Evolutionary conservation across 1,139 yeast genomes (phyloP).

Genomic region (Yamadazyma spencermartinsiae): DNA sequence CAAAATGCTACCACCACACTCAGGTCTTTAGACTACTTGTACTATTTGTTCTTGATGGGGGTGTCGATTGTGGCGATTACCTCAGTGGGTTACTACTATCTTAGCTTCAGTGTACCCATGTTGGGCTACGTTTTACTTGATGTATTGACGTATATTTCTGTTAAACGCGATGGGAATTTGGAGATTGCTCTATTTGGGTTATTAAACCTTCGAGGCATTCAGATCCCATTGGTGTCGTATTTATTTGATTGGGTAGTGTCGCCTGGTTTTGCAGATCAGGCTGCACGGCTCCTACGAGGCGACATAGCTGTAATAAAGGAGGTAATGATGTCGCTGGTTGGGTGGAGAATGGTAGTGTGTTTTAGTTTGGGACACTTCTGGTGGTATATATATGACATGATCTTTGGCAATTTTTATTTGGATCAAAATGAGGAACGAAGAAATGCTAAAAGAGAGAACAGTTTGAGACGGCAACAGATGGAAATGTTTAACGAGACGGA

Average conservation of each 20-base stretch:
- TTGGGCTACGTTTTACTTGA: constrained; percentile 28
- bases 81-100: constrained; percentile 4
- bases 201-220: constrained; percentile 23
- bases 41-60: constrained; percentile 28
- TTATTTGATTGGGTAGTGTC: constrained; percentile 19
- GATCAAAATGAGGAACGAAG: constrained; percentile 19
- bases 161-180: constrained; percentile 28
- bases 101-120: constrained; percentile 6
- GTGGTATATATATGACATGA: constrained; percentile 36
- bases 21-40: constrained; percentile 28
- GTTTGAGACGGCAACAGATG: constrained; percentile 15
- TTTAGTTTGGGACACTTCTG: constrained; percentile 35
- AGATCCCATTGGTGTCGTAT: constrained; percentile 28
- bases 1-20: constrained; percentile 16
- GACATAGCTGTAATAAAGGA: constrained; percentile 8
- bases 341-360: constrained; percentile 24
- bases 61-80: constrained; percentile 19
- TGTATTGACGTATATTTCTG: constrained; percentile 29
- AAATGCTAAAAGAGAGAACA: constrained; percentile 12
- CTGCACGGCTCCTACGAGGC: constrained; percentile 10
- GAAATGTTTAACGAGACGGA: constrained; percentile 11
- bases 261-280: constrained; percentile 11
- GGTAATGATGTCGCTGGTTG: constrained; percentile 11
- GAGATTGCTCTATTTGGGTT: constrained; percentile 27
- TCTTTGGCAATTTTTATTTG: constrained; percentile 18